Conservation (phyloP, 306 rosid genomes). For the Cercis canadensis region DNA sequence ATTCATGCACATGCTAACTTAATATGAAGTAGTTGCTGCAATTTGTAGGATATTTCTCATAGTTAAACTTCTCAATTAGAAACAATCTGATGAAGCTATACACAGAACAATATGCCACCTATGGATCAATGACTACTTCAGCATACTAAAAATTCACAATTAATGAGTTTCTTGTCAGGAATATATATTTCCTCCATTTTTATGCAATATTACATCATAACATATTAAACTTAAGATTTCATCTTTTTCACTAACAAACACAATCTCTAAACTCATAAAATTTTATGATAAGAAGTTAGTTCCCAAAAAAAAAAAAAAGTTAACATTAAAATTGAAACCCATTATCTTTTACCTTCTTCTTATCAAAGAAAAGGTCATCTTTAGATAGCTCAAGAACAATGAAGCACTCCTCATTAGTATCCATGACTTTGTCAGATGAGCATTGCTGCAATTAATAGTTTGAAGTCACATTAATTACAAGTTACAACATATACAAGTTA, state of each 20-base stretch:
- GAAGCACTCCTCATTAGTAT: conserved; percentile 47
- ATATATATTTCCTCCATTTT: conserved; percentile 18
- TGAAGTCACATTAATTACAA: conserved; percentile 30
- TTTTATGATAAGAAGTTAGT: no score
- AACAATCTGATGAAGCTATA: background rate
- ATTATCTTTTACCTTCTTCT: conserved; percentile 65
- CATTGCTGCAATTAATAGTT: conserved; percentile 47
- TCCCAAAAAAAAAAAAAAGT: no score
- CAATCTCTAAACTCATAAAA: no score
- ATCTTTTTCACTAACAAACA: no score
- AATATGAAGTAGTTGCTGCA: conserved; percentile 11
- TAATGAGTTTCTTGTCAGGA: conserved; percentile 1
- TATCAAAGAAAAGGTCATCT: conserved; percentile 57
- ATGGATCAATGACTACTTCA: background rate
- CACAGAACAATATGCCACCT: conserved; percentile 5
- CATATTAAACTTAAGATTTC: conserved; percentile 1
- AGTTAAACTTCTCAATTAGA: conserved; percentile 30
- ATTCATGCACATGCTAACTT: conserved; percentile 17
- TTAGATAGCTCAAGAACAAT: conserved; percentile 68
- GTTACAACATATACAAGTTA: background rate
- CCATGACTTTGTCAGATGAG: conserved; percentile 35
- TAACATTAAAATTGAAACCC: background rate
- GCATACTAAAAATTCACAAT: background rate
- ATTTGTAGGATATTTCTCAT: conserved; percentile 13
- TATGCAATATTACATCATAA: background rate